These are phyloP conservation scores for Sporopachydermia quercuum DNA, from an alignment of 805 yeast species.

Conservation along the genomic window DNA sequence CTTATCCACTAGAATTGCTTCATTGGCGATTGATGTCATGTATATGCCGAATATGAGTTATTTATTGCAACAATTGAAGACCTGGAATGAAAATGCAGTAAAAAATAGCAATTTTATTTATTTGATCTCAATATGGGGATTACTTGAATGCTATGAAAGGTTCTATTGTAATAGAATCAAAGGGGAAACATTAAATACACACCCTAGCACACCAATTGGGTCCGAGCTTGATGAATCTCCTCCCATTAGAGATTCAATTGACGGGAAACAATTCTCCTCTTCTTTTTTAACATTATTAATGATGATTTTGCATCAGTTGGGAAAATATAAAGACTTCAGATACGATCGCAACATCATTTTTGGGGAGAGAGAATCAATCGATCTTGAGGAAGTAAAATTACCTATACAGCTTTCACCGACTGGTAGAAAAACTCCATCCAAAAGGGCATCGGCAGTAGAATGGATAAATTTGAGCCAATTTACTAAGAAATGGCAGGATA, in stretches of 20 bases:
- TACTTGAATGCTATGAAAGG: background rate
- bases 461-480: too few species aligned
- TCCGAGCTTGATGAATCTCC: too few species aligned
- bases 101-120: background rate
- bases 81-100: background rate
- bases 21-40: background rate
- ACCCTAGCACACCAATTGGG: too few species aligned
- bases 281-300: background rate
- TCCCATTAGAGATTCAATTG: too few species aligned
- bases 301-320: background rate
- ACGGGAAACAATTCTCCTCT: background rate
- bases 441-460: too few species aligned
- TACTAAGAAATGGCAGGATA: too few species aligned
- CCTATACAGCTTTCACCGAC: too few species aligned
- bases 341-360: background rate
- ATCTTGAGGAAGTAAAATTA: background rate
- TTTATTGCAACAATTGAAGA: background rate
- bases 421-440: too few species aligned
- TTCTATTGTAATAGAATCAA: too few species aligned
- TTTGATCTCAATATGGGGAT: background rate
- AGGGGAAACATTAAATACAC: background rate
- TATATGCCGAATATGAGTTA: background rate
- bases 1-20: background rate
- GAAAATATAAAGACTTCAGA: background rate
- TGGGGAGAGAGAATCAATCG: background rate